phyloP scores from a whole-genome alignment of 1,284 basidiomycete species.

The Austroboletus novae-zelandiae region DNA sequence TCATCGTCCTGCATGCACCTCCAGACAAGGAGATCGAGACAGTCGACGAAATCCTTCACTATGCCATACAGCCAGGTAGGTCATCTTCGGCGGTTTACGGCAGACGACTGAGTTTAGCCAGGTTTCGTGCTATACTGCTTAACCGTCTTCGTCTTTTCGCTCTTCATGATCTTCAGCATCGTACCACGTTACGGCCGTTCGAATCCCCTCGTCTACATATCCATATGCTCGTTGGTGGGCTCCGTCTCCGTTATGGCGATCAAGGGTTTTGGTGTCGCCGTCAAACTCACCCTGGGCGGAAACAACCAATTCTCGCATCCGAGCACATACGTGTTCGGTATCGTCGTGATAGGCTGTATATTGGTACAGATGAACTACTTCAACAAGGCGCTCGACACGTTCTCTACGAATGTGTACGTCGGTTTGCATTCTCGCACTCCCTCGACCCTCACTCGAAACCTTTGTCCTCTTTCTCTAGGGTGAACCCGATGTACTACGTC shows the following conservation, averaged over 20 bases:
- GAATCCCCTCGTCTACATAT: conserved; percentile 91
- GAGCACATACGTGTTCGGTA: conserved; percentile 92
- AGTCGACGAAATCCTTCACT: conserved; percentile 91
- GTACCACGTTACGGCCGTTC: conserved; percentile 87
- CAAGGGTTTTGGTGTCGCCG: conserved; percentile 95
- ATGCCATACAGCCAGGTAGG: conserved; percentile 86
- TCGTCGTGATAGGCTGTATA: conserved; percentile 85
- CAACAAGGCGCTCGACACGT: conserved; percentile 97
- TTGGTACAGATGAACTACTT: conserved; percentile 98
- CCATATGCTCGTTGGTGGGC: conserved; percentile 89
- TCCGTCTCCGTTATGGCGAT: conserved; percentile 91
- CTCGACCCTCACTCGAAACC: conserved; percentile 7
- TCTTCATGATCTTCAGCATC: conserved; percentile 87
- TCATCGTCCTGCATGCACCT: conserved; percentile 96
- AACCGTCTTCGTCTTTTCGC: conserved; percentile 77
- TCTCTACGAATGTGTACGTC: conserved; percentile 95
- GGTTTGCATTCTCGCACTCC: not conserved
- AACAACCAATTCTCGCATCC: conserved; percentile 96
- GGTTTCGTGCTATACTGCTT: conserved; percentile 90
- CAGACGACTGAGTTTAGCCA: conserved; percentile 30
- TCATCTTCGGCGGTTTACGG: conserved; percentile 6
- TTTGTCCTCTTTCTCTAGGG: conserved; percentile 38
- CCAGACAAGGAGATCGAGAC: conserved; percentile 94
- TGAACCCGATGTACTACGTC: conserved; percentile 99
- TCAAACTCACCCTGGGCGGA: conserved; percentile 92